Conservation (phyloP, 495 filamentous ascomycete species). For the Daldinia grandis region DNA sequence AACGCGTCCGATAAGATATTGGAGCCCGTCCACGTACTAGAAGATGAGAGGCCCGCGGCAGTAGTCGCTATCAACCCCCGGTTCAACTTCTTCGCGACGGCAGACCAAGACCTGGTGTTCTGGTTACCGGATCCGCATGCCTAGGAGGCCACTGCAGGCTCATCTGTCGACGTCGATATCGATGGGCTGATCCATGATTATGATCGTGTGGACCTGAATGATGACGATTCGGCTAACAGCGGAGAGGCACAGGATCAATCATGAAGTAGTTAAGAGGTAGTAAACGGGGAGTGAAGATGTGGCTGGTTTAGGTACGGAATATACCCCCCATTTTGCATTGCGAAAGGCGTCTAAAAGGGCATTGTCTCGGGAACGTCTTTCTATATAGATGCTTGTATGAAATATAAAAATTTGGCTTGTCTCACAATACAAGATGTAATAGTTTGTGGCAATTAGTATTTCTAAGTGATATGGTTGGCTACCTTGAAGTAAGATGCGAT, state of each 20-base stretch:
- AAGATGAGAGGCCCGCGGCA: conserved; percentile 71
- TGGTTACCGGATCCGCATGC: conserved; percentile 83
- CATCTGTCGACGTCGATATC: background rate
- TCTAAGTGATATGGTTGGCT: too few species aligned
- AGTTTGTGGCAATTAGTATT: background rate
- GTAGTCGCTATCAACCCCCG: conserved; percentile 89
- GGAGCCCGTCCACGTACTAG: conserved; percentile 69
- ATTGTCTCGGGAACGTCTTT: background rate
- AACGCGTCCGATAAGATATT: conserved; percentile 64
- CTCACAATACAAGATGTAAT: background rate
- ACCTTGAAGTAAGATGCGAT: too few species aligned
- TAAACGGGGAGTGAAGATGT: conserved; percentile 6
- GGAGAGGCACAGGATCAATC: background rate
- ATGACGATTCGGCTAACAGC: background rate
- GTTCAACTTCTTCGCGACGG: conserved; percentile 87
- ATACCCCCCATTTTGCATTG: conserved; percentile 44
- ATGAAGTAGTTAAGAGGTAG: background rate
- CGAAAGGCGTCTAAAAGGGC: conserved; percentile 38
- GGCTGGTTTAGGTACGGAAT: conserved; percentile 31
- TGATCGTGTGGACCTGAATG: background rate
- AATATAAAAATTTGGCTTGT: background rate
- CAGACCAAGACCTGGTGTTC: conserved; percentile 86
- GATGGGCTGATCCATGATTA: background rate
- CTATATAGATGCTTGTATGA: background rate
- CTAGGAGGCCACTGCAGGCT: conserved; percentile 27